phyloP scores from a whole-genome alignment of 2,329 filamentous ascomycete genomes.

The Metarhizium guizhouense region DNA sequence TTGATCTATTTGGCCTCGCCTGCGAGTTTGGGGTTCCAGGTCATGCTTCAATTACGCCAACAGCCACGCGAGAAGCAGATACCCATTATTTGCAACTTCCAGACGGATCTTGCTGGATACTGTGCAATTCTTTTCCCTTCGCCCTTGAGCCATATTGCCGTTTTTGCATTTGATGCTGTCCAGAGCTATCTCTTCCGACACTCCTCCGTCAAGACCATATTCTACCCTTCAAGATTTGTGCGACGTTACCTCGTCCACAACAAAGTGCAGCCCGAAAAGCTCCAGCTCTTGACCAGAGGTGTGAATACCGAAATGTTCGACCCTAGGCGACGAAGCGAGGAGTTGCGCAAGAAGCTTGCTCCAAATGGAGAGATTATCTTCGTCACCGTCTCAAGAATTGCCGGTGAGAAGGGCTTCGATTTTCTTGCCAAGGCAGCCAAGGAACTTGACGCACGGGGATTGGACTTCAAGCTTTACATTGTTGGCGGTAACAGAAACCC shows the following conservation, averaged over 20 bases:
- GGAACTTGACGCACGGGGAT: constrained; percentile 42
- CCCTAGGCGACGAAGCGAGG: constrained; percentile 40
- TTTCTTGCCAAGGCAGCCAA: constrained; percentile 51
- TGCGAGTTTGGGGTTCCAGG: constrained; percentile 61
- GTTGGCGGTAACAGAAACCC: constrained; percentile 60
- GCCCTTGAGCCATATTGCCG: constrained; percentile 51
- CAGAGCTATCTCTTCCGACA: constrained; percentile 60
- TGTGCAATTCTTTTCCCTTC: constrained; percentile 59
- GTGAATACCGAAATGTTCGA: constrained; percentile 56
- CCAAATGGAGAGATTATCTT: constrained; percentile 56
- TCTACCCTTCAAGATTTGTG: constrained; percentile 59
- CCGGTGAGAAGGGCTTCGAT: constrained; percentile 62
- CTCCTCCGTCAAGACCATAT: constrained; percentile 52
- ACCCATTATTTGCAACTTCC: constrained; percentile 59
- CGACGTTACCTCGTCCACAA: constrained; percentile 50
- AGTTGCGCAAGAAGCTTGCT: constrained; percentile 44
- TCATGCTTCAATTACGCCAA: constrained; percentile 59
- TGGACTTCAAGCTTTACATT: constrained; percentile 56
- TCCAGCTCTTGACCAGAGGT: constrained; percentile 53
- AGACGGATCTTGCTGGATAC: constrained; percentile 63
- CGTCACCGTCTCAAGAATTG: constrained; percentile 56
- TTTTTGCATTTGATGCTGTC: constrained; percentile 51
- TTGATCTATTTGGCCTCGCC: constrained; percentile 63
- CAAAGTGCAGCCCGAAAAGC: constrained; percentile 44
- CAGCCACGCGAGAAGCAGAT: constrained; percentile 44